Conservation (phyloP, 2,329 filamentous ascomycete genomes). For the Exophiala viscosa region DNA sequence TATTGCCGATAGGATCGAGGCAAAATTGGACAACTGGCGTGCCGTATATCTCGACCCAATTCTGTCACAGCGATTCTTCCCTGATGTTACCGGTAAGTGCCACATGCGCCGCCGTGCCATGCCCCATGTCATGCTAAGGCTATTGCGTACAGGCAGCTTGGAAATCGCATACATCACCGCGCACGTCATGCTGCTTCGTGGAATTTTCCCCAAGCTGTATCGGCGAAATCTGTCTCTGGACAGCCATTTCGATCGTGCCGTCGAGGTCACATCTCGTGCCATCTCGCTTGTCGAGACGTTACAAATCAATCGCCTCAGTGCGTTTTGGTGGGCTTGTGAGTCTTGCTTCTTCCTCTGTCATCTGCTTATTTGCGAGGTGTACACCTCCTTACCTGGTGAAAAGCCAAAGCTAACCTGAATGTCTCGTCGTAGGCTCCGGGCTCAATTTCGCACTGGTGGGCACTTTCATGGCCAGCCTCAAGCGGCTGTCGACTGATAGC, state of each 20-base stretch:
- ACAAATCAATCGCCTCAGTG: slow-evolving; percentile 15
- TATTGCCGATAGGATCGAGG: slow-evolving; percentile 10
- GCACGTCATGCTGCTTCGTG: slow-evolving; percentile 16
- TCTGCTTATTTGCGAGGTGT: not conserved
- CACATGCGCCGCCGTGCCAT: not conserved
- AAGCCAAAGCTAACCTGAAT: not conserved
- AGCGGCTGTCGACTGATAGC: slow-evolving; percentile 11
- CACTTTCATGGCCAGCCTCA: slow-evolving; percentile 17
- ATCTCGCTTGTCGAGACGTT: slow-evolving; percentile 15
- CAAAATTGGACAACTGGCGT: slow-evolving; percentile 9
- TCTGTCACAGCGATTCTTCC: slow-evolving; percentile 12
- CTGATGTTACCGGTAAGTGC: slow-evolving; percentile 16
- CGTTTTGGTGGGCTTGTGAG: slow-evolving; percentile 20
- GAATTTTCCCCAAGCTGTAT: slow-evolving; percentile 17
- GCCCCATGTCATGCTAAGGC: not conserved
- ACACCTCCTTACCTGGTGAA: not conserved
- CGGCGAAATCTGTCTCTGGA: slow-evolving; percentile 10
- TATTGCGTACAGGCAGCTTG: slow-evolving; percentile 5
- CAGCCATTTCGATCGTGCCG: slow-evolving; percentile 4
- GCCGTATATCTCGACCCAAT: slow-evolving; percentile 11
- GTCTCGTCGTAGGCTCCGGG: slow-evolving; percentile 4
- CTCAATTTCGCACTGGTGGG: slow-evolving; percentile 14
- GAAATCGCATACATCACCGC: slow-evolving; percentile 15
- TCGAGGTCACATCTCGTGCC: slow-evolving; percentile 6
- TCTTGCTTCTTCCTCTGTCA: not conserved